Evolutionary conservation across 1,284 basidiomycete genomes (phyloP).

Genomic region (Sparassis latifolia): DNA sequence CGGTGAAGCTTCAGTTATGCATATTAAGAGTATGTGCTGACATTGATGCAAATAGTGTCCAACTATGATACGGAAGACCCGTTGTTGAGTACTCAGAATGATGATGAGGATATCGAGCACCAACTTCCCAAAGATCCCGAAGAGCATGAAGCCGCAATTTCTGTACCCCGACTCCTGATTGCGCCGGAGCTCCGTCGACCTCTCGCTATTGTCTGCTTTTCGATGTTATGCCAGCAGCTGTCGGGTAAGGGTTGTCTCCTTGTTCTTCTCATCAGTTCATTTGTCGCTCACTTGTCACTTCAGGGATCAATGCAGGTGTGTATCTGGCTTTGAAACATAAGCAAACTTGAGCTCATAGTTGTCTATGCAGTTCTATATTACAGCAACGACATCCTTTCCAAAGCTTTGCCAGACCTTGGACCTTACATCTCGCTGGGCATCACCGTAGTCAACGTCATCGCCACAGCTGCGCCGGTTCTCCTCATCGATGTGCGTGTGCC

Average conservation of each 20-base stretch:
- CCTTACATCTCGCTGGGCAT: slow-evolving; percentile 76
- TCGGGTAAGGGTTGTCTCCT: slow-evolving; percentile 43
- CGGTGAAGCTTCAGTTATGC: slow-evolving; percentile 6
- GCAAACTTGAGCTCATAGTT: background rate
- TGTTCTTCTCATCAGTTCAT: background rate
- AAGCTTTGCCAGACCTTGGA: slow-evolving; percentile 70
- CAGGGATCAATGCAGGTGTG: slow-evolving; percentile 52
- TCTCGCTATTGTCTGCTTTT: slow-evolving; percentile 63
- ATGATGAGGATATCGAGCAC: slow-evolving; percentile 13
- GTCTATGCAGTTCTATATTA: slow-evolving; percentile 71
- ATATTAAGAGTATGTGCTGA: background rate
- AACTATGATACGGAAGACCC: slow-evolving; percentile 33
- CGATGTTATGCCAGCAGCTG: slow-evolving; percentile 75
- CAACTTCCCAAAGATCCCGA: slow-evolving; percentile 10
- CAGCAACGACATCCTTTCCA: slow-evolving; percentile 80
- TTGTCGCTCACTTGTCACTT: background rate
- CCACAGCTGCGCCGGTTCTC: slow-evolving; percentile 79
- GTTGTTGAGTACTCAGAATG: slow-evolving; percentile 36
- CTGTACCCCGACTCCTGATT: slow-evolving; percentile 47
- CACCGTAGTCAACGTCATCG: slow-evolving; percentile 74
- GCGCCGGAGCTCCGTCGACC: slow-evolving; percentile 58
- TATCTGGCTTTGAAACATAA: background rate
- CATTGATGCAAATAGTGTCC: slow-evolving; percentile 7
- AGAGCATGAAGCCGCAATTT: slow-evolving; percentile 32
- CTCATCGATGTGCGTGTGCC: slow-evolving; percentile 68